Percentiles rank a stretch among this genome's conserved stretches.
Conservation (phyloP, 2,329 filamentous ascomycete genomes). For the Fusarium sp. region DNA sequence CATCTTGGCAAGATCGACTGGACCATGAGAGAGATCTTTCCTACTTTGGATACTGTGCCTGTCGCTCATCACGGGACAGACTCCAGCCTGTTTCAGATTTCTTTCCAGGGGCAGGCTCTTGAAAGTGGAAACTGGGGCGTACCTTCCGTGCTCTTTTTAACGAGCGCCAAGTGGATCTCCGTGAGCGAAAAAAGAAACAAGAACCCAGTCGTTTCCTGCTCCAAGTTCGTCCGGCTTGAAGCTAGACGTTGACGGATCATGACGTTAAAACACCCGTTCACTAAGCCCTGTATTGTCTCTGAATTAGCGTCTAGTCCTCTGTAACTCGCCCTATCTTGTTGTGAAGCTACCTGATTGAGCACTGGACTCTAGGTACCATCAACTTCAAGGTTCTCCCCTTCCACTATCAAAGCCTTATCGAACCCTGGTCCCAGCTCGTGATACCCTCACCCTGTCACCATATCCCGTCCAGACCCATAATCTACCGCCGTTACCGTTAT, state of each 20-base stretch:
- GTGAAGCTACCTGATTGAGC: not conserved
- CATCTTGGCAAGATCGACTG: constrained; percentile 6
- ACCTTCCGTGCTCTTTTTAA: constrained; percentile 4
- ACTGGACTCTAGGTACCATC: not conserved
- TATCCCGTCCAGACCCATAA: constrained; percentile 18
- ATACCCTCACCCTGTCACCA: constrained; percentile 8
- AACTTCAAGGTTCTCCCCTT: not conserved
- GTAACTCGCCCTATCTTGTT: too few relatives aligned
- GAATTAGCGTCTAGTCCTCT: not conserved
- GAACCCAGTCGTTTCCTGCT: constrained; percentile 6
- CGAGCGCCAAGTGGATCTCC: constrained; percentile 14
- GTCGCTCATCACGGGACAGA: constrained; percentile 1
- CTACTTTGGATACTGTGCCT: constrained; percentile 17
- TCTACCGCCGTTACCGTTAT: constrained; percentile 34
- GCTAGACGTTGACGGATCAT: constrained; percentile 19
- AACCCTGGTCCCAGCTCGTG: constrained; percentile 29
- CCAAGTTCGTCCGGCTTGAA: constrained; percentile 13
- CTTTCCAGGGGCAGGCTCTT: constrained; percentile 15
- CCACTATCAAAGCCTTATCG: constrained; percentile 13
- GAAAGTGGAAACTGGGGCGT: constrained; percentile 36
- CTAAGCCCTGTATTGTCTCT: not conserved
- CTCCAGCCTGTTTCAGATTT: constrained; percentile 40
- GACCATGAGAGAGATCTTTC: constrained; percentile 27
- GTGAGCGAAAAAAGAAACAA: constrained; percentile 28
- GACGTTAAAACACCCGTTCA: constrained; percentile 5